Percentiles rank a stretch among this genome's conserved stretches.
Evolutionary conservation across 768 basidiomycete species (phyloP).

Genomic region (Pulveroboletus sp.): DNA sequence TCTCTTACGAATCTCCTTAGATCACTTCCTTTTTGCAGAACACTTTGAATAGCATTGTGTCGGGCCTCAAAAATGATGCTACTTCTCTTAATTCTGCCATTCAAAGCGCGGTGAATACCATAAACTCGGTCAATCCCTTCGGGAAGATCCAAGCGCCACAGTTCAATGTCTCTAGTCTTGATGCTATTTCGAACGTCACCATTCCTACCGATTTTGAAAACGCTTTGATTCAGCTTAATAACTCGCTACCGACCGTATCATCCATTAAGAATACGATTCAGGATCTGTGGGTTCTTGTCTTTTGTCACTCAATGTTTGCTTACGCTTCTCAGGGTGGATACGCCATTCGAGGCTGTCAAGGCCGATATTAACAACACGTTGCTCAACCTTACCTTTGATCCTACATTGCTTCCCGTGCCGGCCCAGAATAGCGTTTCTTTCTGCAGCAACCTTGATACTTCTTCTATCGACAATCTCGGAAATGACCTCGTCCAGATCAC

Average conservation of each 20-base stretch:
- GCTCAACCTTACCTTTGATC: conserved; percentile 64
- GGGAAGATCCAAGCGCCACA: conserved; percentile 65
- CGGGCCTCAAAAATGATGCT: conserved; percentile 71
- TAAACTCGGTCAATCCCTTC: conserved; percentile 80
- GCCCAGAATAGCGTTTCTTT: conserved; percentile 65
- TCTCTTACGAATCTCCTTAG: conserved; percentile 37
- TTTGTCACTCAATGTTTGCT: not conserved
- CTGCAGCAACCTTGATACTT: conserved; percentile 76
- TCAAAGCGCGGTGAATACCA: conserved; percentile 53
- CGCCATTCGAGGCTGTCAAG: conserved; percentile 86
- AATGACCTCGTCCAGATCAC: conserved; percentile 75
- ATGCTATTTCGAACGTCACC: conserved; percentile 70
- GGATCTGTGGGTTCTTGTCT: conserved; percentile 52
- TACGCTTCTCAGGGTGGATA: conserved; percentile 55
- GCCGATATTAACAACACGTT: conserved; percentile 89
- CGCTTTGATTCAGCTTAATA: conserved; percentile 73
- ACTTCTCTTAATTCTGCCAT: conserved; percentile 67
- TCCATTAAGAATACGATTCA: conserved; percentile 70
- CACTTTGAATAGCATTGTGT: conserved; percentile 59
- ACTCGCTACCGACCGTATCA: conserved; percentile 72
- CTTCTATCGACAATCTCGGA: conserved; percentile 83
- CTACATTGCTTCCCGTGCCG: conserved; percentile 76
- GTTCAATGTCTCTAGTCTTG: conserved; percentile 73
- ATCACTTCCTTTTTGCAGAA: conserved; percentile 66
- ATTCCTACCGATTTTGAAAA: conserved; percentile 77